Evolutionary conservation across 2,329 filamentous ascomycete genomes (phyloP).

Genomic region (Cytospora mali): DNA sequence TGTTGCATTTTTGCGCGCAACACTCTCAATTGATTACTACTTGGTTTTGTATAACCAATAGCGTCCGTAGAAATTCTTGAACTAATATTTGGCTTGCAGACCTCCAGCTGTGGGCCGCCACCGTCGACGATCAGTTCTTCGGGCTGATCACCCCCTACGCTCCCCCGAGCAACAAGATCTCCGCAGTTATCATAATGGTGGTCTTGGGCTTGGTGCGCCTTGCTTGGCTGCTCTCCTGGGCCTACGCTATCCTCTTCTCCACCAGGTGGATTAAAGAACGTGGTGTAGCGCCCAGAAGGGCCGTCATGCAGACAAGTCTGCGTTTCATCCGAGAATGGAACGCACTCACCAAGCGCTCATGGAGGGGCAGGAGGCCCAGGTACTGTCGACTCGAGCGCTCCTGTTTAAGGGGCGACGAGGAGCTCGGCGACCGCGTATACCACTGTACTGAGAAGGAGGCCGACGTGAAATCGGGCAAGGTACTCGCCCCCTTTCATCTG

Average conservation of each 20-base stretch:
- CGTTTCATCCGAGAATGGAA: not conserved
- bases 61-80: not conserved
- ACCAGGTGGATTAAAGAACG: not conserved
- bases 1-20: not conserved
- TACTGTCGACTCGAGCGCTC: not conserved
- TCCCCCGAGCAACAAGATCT: not conserved
- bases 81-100: not conserved
- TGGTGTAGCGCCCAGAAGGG: not conserved
- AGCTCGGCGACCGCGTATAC: conserved; percentile 18
- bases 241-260: not conserved
- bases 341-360: not conserved
- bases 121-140: not conserved
- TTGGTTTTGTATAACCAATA: rapidly evolving
- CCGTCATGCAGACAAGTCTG: not conserved
- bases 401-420: not conserved
- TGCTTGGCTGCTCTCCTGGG: conserved; percentile 1
- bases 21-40: not conserved
- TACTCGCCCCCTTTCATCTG: not conserved
- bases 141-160: not conserved
- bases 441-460: conserved; percentile 7
- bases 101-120: not conserved
- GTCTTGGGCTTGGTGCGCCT: not conserved
- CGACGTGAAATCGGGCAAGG: not conserved
- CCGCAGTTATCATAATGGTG: not conserved
- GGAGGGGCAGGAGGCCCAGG: not conserved